Evolutionary conservation across 495 filamentous ascomycete species (phyloP).

Genomic region (Xylaria flabelliformis): DNA sequence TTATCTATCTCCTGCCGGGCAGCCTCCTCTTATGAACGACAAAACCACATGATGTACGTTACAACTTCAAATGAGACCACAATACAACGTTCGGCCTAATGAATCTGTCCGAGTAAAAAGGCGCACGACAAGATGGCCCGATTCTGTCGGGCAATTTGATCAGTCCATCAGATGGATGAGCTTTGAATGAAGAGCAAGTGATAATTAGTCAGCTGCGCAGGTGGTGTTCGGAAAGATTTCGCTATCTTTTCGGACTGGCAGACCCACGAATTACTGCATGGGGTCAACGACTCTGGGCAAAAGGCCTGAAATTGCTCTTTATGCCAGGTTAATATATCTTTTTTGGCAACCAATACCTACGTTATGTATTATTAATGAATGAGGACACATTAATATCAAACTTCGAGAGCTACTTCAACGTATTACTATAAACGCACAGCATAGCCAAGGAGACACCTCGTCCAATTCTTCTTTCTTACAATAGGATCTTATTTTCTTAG

Average conservation of each 20-base stretch:
- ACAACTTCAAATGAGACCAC: background rate
- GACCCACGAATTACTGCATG: background rate
- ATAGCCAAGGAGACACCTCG: too few relatives aligned
- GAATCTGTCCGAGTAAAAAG: background rate
- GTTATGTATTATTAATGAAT: too few relatives aligned
- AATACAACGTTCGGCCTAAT: background rate
- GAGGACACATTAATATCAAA: too few relatives aligned
- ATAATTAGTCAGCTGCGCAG: background rate
- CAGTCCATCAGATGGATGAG: background rate
- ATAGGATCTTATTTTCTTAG: too few relatives aligned
- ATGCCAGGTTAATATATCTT: background rate
- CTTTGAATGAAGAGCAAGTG: background rate
- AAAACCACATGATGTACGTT: background rate
- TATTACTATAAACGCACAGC: too few relatives aligned
- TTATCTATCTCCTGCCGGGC: background rate
- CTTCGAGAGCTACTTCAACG: too few relatives aligned
- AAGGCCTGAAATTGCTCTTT: background rate
- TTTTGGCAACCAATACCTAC: too few relatives aligned
- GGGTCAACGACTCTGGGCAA: background rate
- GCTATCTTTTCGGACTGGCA: constrained; percentile 1
- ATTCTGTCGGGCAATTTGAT: background rate
- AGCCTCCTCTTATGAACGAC: background rate
- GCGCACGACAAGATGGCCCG: background rate
- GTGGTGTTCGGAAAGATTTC: constrained; percentile 12
- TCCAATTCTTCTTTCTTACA: too few relatives aligned